Conservation (phyloP, 768 basidiomycete species). For the Tricholoma flavovirens region DNA sequence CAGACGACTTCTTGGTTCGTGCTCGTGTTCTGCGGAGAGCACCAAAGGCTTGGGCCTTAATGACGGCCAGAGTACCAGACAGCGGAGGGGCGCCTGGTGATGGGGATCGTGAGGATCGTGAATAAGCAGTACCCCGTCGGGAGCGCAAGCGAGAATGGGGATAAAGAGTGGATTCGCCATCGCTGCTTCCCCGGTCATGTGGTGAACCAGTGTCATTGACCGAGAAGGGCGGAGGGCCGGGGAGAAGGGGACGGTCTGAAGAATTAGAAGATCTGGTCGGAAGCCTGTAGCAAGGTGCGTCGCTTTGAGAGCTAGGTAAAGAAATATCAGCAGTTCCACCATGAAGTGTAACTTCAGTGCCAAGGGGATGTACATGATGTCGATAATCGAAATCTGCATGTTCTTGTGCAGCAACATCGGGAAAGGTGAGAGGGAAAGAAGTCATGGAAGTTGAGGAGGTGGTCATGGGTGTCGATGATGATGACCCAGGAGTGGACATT, state of each 20-base stretch:
- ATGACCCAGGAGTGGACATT: slow-evolving; percentile 52
- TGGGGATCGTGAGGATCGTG: slow-evolving; percentile 46
- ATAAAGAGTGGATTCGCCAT: slow-evolving; percentile 45
- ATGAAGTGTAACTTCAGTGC: slow-evolving; percentile 63
- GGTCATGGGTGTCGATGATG: slow-evolving; percentile 59
- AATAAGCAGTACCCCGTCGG: slow-evolving; percentile 38
- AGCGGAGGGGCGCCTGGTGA: slow-evolving; percentile 43
- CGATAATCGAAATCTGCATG: slow-evolving; percentile 64
- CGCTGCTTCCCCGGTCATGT: slow-evolving; percentile 50
- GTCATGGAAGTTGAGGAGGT: slow-evolving; percentile 56
- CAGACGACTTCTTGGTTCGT: slow-evolving; percentile 65
- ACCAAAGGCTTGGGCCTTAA: slow-evolving; percentile 88
- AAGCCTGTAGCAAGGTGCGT: slow-evolving; percentile 58
- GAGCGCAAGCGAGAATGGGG: slow-evolving; percentile 38
- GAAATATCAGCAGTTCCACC: slow-evolving; percentile 73
- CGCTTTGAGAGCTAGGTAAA: slow-evolving; percentile 41
- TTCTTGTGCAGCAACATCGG: slow-evolving; percentile 51
- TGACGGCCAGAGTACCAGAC: slow-evolving; percentile 81
- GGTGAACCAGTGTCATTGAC: slow-evolving; percentile 47
- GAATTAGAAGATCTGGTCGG: slow-evolving; percentile 43
- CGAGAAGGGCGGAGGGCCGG: slow-evolving; percentile 41
- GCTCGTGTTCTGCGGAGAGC: slow-evolving; percentile 75
- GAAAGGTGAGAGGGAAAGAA: slow-evolving; percentile 63
- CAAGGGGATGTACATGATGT: slow-evolving; percentile 46
- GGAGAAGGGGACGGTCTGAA: slow-evolving; percentile 43